Evolutionary conservation across 1,284 basidiomycete genomes (phyloP).

Genomic region (Naganishia sp.): DNA sequence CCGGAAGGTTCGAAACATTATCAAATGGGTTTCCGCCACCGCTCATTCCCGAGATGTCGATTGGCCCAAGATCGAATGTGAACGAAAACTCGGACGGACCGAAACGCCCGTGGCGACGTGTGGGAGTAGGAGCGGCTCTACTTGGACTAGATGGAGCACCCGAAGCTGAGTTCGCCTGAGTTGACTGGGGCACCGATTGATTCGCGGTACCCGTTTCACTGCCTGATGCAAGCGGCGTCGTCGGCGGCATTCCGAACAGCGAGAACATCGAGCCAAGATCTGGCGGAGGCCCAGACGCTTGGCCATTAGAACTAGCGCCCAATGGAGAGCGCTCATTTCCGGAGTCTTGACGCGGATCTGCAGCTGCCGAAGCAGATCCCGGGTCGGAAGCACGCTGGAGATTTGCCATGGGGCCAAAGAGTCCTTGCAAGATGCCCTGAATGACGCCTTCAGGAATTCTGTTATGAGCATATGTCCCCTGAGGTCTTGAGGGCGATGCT

Average conservation of each 20-base stretch:
- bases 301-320: not conserved
- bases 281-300: not conserved
- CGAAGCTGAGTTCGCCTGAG: not conserved
- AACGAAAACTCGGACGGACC: constrained; percentile 8
- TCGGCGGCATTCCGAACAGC: constrained; percentile 5
- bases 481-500: not conserved
- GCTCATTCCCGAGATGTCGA: constrained; percentile 5
- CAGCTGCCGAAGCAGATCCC: not conserved
- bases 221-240: not conserved
- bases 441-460: constrained; percentile 16
- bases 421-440: constrained; percentile 17
- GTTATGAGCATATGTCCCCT: not conserved
- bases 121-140: not conserved
- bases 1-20: not conserved
- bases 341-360: not conserved
- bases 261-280: constrained; percentile 16
- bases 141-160: not conserved
- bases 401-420: constrained; percentile 21
- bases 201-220: not conserved
- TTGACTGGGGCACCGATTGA: not conserved
- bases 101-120: not conserved
- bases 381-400: not conserved
- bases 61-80: constrained; percentile 20
- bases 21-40: not conserved
- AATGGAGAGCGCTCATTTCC: no score